Evolutionary conservation across 2,329 filamentous ascomycete genomes (phyloP).

Genomic region (Pseudonectria buxi): DNA sequence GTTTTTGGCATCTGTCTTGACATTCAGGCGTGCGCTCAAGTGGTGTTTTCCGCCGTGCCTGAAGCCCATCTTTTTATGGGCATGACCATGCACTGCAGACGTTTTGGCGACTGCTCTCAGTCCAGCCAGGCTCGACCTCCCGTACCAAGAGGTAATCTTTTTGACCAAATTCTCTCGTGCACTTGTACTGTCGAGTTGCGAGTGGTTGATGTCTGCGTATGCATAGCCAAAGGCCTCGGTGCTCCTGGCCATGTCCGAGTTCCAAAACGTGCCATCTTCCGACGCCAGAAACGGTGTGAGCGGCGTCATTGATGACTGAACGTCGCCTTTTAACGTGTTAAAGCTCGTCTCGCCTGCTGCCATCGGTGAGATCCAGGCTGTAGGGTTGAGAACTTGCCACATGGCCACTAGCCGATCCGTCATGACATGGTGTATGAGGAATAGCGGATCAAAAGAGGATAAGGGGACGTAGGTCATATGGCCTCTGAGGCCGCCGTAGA

Average conservation of each 20-base stretch:
- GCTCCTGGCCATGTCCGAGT: conserved; percentile 53
- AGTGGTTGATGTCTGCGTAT: conserved; percentile 54
- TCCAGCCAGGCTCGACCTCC: conserved; percentile 23
- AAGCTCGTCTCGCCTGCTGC: conserved; percentile 52
- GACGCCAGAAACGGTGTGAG: conserved; percentile 61
- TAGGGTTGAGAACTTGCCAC: conserved; percentile 68
- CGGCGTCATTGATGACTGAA: conserved; percentile 48
- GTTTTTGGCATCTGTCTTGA: conserved; percentile 19
- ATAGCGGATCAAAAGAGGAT: conserved; percentile 72
- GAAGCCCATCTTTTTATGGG: not conserved
- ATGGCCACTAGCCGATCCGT: conserved; percentile 69
- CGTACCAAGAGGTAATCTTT: conserved; percentile 47
- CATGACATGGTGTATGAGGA: conserved; percentile 71
- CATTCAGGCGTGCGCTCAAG: conserved; percentile 13
- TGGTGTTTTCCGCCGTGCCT: conserved; percentile 2
- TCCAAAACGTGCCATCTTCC: conserved; percentile 58
- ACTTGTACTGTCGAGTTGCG: conserved; percentile 17
- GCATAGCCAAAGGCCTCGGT: conserved; percentile 63
- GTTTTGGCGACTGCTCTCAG: conserved; percentile 6
- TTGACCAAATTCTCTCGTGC: conserved; percentile 28
- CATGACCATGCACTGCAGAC: not conserved
- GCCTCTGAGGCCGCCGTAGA: conserved; percentile 51
- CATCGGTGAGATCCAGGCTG: conserved; percentile 57
- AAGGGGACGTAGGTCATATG: conserved; percentile 67
- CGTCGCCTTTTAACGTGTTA: conserved; percentile 47